These are phyloP conservation scores for Rhizopus arrhizus DNA, from an alignment of 371 early-diverging fungal genomes.

Conservation along the genomic window DNA sequence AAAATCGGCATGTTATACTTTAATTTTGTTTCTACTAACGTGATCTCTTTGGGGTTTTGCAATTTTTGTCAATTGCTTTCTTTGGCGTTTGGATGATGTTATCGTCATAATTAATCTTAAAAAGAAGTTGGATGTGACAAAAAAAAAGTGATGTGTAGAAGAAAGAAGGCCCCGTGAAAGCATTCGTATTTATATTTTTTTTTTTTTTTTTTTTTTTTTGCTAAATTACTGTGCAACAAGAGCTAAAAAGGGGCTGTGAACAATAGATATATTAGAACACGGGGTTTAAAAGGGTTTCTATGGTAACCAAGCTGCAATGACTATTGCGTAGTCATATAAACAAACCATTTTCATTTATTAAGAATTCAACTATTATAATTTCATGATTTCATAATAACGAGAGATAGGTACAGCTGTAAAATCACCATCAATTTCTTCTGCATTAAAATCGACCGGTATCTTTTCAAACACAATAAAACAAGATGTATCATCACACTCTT, in stretches of 20 bases:
- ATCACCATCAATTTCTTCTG: conserved; percentile 10
- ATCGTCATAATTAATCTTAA: too few species aligned
- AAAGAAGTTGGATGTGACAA: too few species aligned
- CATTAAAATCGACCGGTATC: conserved; percentile 9
- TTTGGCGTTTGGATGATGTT: too few species aligned
- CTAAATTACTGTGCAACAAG: neutral
- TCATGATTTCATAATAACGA: conserved; percentile 7
- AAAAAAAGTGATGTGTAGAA: too few species aligned
- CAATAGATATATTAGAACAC: neutral
- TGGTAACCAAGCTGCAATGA: too few species aligned
- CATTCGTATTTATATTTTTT: neutral
- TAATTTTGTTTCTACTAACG: neutral
- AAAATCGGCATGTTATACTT: neutral
- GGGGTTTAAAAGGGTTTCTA: neutral
- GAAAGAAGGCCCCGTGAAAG: neutral
- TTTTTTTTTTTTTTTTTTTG: neutral
- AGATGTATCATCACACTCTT: conserved; percentile 23
- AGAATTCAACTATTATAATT: neutral
- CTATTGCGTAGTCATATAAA: too few species aligned
- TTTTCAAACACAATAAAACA: conserved; percentile 40
- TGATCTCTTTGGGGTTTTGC: neutral
- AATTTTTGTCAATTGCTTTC: too few species aligned
- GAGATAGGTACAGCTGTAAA: conserved; percentile 11
- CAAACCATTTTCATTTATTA: neutral
- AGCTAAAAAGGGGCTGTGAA: neutral